Percentiles rank a stretch among this genome's conserved stretches.
These are phyloP conservation scores for Aspergillus olivimuriae DNA, from an alignment of 495 filamentous ascomycete genomes.

Conservation along the genomic window DNA sequence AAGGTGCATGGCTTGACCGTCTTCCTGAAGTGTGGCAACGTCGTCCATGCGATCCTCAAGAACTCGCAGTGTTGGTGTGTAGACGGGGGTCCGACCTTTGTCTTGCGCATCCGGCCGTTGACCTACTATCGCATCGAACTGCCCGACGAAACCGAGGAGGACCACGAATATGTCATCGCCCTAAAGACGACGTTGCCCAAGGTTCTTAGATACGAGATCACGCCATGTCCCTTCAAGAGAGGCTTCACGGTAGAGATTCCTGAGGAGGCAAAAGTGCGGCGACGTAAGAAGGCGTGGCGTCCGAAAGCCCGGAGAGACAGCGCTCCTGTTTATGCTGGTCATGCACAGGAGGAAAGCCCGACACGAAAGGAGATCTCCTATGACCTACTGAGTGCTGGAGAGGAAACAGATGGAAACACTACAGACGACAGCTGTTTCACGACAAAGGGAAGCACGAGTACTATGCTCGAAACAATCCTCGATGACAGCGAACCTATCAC, in stretches of 20 bases:
- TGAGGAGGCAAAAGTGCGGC: conserved; percentile 56
- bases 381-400: conserved; percentile 27
- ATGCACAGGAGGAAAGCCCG: conserved; percentile 5
- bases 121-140: conserved; percentile 88
- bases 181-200: conserved; percentile 63
- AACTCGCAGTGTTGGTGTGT: conserved; percentile 93
- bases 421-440: conserved; percentile 34
- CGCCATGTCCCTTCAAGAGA: conserved; percentile 76
- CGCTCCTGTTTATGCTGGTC: conserved; percentile 12
- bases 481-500: conserved; percentile 18
- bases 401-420: conserved; percentile 33
- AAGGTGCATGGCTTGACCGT: conserved; percentile 72
- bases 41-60: conserved; percentile 76
- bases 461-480: conserved; percentile 19
- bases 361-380: conserved; percentile 14
- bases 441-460: conserved; percentile 21
- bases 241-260: conserved; percentile 71
- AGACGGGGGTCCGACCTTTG: conserved; percentile 74
- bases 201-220: conserved; percentile 78
- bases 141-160: conserved; percentile 53
- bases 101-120: conserved; percentile 69
- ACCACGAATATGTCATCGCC: conserved; percentile 51
- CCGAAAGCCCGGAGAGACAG: conserved; percentile 51
- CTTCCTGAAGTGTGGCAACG: conserved; percentile 75
- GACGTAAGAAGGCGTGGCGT: conserved; percentile 63